Percentiles rank a stretch among this genome's conserved stretches.
These are phyloP conservation scores for Coemansia brasiliensis DNA, from an alignment of 192 early-diverging fungal genomes.

Conservation along the genomic window DNA sequence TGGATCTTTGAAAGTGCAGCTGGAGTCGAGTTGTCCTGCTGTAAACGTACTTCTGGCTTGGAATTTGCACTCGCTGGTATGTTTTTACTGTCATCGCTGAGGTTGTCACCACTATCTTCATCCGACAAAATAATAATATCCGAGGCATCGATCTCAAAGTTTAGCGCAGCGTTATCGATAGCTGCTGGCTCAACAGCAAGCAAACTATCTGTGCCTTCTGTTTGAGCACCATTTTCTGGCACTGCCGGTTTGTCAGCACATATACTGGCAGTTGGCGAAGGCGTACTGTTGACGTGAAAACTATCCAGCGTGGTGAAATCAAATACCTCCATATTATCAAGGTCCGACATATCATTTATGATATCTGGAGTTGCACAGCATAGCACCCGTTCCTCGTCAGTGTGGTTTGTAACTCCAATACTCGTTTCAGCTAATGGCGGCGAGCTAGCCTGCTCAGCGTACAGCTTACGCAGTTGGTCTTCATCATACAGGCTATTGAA, in stretches of 20 bases:
- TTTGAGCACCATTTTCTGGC: background rate
- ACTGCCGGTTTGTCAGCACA: background rate
- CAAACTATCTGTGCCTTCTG: background rate
- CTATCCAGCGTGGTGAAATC: slow-evolving; percentile 17
- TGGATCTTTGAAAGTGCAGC: no score
- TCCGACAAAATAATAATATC: slow-evolving; percentile 37
- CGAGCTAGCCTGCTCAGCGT: background rate
- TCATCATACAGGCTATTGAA: slow-evolving; percentile 48
- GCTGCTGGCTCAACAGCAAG: background rate
- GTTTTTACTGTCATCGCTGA: background rate
- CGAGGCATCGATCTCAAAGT: slow-evolving; percentile 23
- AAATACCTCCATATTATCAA: slow-evolving; percentile 14
- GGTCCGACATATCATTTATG: background rate
- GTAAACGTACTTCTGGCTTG: background rate
- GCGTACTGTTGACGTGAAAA: slow-evolving; percentile 23
- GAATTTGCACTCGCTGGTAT: no score
- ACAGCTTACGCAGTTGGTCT: background rate
- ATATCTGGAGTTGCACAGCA: background rate
- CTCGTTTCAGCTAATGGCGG: background rate
- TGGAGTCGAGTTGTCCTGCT: background rate
- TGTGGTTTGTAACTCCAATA: background rate
- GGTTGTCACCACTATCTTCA: slow-evolving; percentile 9
- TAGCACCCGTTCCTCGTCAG: background rate
- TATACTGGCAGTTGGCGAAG: slow-evolving; percentile 20
- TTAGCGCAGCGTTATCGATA: slow-evolving; percentile 21